Percentiles rank a stretch among this genome's conserved stretches.
Evolutionary conservation across 108 stramenopile species (phyloP).

Genomic region (Fistulifera solaris): DNA sequence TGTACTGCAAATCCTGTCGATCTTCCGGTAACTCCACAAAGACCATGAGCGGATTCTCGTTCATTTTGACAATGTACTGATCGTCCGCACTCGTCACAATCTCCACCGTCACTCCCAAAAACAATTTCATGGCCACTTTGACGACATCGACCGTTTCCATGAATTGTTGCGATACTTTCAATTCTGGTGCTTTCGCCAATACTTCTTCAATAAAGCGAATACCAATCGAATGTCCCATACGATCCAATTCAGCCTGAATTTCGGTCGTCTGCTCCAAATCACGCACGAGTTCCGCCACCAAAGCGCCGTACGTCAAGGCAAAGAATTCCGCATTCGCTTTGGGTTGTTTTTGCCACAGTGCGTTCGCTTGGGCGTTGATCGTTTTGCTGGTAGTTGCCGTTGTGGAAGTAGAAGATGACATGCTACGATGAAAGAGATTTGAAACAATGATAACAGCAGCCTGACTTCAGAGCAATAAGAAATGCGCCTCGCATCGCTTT

Average conservation of each 20-base stretch:
- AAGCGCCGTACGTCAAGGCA: slow-evolving; percentile 91
- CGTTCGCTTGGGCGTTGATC: slow-evolving; percentile 9
- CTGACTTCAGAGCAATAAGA: no score
- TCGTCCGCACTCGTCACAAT: slow-evolving; percentile 60
- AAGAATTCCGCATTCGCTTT: slow-evolving; percentile 95
- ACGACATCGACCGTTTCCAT: slow-evolving; percentile 86
- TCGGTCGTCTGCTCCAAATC: slow-evolving; percentile 75
- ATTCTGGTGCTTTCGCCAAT: slow-evolving; percentile 75
- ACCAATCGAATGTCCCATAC: slow-evolving; percentile 95
- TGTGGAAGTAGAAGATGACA: no score
- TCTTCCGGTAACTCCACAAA: slow-evolving; percentile 89
- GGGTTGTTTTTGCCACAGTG: slow-evolving; percentile 72
- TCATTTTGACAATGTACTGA: slow-evolving; percentile 67
- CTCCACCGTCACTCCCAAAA: slow-evolving; percentile 82
- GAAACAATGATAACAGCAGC: no score
- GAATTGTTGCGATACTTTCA: slow-evolving; percentile 39
- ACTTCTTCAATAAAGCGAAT: slow-evolving; percentile 93
- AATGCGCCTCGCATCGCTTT: no score
- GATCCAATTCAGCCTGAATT: slow-evolving; percentile 57
- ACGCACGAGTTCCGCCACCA: slow-evolving; percentile 86
- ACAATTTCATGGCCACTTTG: slow-evolving; percentile 94
- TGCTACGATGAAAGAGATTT: no score
- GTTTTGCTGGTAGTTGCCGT: no score
- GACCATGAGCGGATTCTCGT: slow-evolving; percentile 86
- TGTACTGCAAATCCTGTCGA: slow-evolving; percentile 59